Evolutionary conservation across 345 rosid genomes (phyloP), one percentile per base, ranked within the genome.

Genomic region (Sisymbrium irio): DNA sequence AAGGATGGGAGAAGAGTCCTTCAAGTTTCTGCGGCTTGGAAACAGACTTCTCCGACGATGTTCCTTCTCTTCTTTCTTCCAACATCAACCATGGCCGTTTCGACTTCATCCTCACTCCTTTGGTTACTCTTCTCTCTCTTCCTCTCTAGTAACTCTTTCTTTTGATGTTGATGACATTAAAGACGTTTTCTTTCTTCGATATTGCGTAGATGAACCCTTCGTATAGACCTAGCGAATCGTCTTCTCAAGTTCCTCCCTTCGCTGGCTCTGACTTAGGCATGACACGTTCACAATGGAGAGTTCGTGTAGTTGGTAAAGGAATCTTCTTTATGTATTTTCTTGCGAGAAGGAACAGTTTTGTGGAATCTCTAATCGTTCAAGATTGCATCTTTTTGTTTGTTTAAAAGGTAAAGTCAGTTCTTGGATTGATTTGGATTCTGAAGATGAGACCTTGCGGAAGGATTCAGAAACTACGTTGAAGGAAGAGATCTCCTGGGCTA

Each of bases 401-500:
- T n/a, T n/a, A n/a, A n/a, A 92, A 10, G 96, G 96, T 47, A 90
- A 87, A 81, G 76, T 90, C 69, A 92, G 96, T 75, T 65, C 89
- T 0, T 88, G 96, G 98, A 87, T 90, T 77, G 91, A 90, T 83
- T 77, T 90, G 78, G 98, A 92, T 79, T 87, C 95, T 6, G 91
- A 88, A 59, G 93, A 90, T 62, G 86, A 82, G 65, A 79, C 75
- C 30, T 51, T 88, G 53, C 74, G 83, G 17, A 65, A 69, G 78
- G 91, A 87, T 81, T 92, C 98, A n/a, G 98, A 92, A 80, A 87
- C 78, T 37, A 82, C 89, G 22, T 46, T 90, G 77, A 87, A 87
- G 85, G 88, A 90, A 80, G 95, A 90, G 78, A 83, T 92, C 59
- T 85, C 86, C 32, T 88, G 98, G 98, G 92, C 92, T 64, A 80